Evolutionary conservation across 2,329 filamentous ascomycete species (phyloP), one percentile per base, ranked within the genome.

Genomic region (Xylariaceae sp.): DNA sequence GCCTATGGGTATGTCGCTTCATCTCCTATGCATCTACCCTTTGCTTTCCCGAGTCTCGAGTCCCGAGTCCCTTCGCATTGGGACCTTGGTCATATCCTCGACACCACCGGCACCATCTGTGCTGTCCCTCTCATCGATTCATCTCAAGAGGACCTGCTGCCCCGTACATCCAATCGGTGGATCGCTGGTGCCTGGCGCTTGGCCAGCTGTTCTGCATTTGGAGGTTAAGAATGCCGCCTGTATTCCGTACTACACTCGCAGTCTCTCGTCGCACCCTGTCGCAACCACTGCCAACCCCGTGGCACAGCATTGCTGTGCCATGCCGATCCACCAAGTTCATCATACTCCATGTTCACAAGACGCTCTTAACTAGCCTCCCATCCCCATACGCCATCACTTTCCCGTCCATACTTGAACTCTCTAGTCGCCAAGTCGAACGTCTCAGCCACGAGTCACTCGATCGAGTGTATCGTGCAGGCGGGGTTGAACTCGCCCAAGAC

Each of bases 111-210:
- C 60, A 57, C 54, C 23, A 49, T 41, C 57, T 61, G 57, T 50
- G 55, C 30, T 34, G 37, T 39, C 18, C 62, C 51, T 53, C 61
- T 59, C 57, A 64, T 66, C 62, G 55, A 41, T 61, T 52, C 66
- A 54, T 51, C 51, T 17, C 37, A 41, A 41, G 37, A 41, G 7
- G 5, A 30, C 34, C 69, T 67, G 61, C 72, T 72, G 61, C 73
- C 74, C 73, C 81, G 77, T 80, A 78, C 78, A 78, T 76, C 75
- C 66, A 71, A 72, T 76, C 76, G 76, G 80, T 81, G 77, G 76
- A 67, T 62, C 70, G 71, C 75, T 72, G 66, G 65, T 68, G 69
- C 66, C 55, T 66, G 77, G 64, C 71, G 72, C 79, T 82, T 82
- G 79, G 80, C 73, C 74, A 55, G 58, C 55, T 55, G 41, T 15